phyloP scores from a whole-genome alignment of 2,329 filamentous ascomycete genomes.

The Onygenales sp. region DNA sequence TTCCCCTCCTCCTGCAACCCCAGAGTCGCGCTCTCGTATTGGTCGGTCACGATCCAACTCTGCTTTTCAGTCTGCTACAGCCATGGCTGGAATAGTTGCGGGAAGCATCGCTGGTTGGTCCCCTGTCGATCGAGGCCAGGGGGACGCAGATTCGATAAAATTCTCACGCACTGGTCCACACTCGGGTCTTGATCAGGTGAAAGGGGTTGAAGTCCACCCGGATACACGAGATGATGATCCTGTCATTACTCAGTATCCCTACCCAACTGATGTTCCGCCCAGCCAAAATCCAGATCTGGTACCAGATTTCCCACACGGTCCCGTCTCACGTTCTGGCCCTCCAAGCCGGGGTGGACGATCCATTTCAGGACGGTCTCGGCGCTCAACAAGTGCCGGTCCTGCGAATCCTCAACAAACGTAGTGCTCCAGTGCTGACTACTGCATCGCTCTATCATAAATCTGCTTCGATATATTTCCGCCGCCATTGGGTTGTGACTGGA shows the following conservation, averaged over 20 bases:
- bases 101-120: slow-evolving; percentile 58
- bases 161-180: slow-evolving; percentile 29
- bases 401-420: background rate
- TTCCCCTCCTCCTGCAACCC: slow-evolving; percentile 36
- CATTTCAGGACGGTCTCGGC: slow-evolving; percentile 24
- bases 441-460: background rate
- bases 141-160: slow-evolving; percentile 27
- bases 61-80: slow-evolving; percentile 49
- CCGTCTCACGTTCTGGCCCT: slow-evolving; percentile 21
- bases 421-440: background rate
- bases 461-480: too few relatives aligned
- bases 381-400: background rate
- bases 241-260: slow-evolving; percentile 28
- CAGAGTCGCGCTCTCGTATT: slow-evolving; percentile 43
- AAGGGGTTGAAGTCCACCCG: slow-evolving; percentile 39
- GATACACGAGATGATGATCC: slow-evolving; percentile 36
- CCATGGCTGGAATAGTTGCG: slow-evolving; percentile 58
- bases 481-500: too few relatives aligned
- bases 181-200: slow-evolving; percentile 30
- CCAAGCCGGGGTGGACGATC: slow-evolving; percentile 28
- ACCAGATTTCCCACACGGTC: slow-evolving; percentile 35
- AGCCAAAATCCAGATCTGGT: slow-evolving; percentile 38
- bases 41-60: slow-evolving; percentile 50
- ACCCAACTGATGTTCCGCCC: slow-evolving; percentile 29
- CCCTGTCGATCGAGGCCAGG: slow-evolving; percentile 42